Evolutionary conservation across 2,329 filamentous ascomycete genomes (phyloP).

Genomic region (Pleurostoma richardsiae): DNA sequence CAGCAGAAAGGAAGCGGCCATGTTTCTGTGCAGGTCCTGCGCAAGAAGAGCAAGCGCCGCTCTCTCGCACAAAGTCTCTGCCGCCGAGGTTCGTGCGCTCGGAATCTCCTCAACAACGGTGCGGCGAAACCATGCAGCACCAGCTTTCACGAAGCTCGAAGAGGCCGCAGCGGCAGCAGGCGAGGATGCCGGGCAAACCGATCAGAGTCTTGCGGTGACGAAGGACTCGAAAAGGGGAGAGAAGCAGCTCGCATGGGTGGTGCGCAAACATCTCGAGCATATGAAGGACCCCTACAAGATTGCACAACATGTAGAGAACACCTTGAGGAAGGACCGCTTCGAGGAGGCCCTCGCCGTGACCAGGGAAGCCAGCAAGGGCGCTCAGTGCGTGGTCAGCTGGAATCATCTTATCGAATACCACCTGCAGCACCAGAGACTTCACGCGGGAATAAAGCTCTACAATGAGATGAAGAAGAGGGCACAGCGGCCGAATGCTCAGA

Average conservation of each 20-base stretch:
- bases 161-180: conserved; percentile 8
- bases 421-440: conserved; percentile 55
- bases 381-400: conserved; percentile 73
- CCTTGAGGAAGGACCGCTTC: conserved; percentile 54
- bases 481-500: conserved; percentile 73
- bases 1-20: conserved; percentile 11
- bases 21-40: conserved; percentile 34
- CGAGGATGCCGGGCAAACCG: background rate
- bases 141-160: background rate
- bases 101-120: background rate
- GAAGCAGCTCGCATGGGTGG: conserved; percentile 25
- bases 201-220: background rate
- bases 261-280: conserved; percentile 54
- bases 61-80: conserved; percentile 7
- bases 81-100: conserved; percentile 1
- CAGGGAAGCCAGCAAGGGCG: conserved; percentile 60
- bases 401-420: conserved; percentile 76
- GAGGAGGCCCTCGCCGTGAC: conserved; percentile 66
- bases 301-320: conserved; percentile 57
- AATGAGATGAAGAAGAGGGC: conserved; percentile 98
- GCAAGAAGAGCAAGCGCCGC: conserved; percentile 17
- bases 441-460: conserved; percentile 71
- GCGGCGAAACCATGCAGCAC: no score
- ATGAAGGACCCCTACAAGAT: conserved; percentile 70
- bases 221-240: conserved; percentile 11